Evolutionary conservation across 208 protist species (phyloP), one percentile per base, ranked within the genome.

Genomic region (Wallacemonas sp.): DNA sequence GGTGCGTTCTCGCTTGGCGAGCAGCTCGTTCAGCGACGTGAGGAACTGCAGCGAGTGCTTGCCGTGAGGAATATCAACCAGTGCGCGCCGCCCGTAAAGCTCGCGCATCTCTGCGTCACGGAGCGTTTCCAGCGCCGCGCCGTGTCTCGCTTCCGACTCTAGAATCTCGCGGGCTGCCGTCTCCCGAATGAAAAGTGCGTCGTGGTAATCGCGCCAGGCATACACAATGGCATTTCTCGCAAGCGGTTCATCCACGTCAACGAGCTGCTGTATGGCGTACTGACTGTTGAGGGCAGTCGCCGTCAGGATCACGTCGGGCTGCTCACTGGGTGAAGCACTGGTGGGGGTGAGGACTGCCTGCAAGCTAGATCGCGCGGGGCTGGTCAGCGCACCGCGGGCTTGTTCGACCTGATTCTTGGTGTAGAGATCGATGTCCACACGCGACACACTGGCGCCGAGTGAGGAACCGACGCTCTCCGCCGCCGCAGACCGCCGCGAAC

Each of bases 1-100:
- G 4, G 68, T 27, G n/a, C 58, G 14, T 1, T 58, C 33, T 1
- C 71, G 73, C 44, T 49, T 44, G 21, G 53, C 44, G 17, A 71
- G 33, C 0, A 51, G 22, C 3, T 64, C 19, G 54, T 72, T 47
- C 64, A 75, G 77, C 17, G 63, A 33, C 8, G 51, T 53, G 56
- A 84, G 62, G 31, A 88, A 88, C 12, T 72, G 66, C n/a, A 75
- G 71, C 15, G 82, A 88, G 28, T 79, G 74, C 12, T 68, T 42
- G 22, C 81, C 69, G 6, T 62, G 27, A 15, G 15, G 49, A 53
- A 75, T 36, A 4, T 88, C 74, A 27, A 54, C 49, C 53, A 72
- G 28, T 1, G 62, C 47, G 19, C 62, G 19, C 33, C 60, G 42
- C 15, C 42, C 42, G 42, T 49, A 49, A 6, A 49, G 42, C n/a